These are phyloP conservation scores for Pleurotus ostreatus DNA, from an alignment of 768 basidiomycete species.

Conservation along the genomic window DNA sequence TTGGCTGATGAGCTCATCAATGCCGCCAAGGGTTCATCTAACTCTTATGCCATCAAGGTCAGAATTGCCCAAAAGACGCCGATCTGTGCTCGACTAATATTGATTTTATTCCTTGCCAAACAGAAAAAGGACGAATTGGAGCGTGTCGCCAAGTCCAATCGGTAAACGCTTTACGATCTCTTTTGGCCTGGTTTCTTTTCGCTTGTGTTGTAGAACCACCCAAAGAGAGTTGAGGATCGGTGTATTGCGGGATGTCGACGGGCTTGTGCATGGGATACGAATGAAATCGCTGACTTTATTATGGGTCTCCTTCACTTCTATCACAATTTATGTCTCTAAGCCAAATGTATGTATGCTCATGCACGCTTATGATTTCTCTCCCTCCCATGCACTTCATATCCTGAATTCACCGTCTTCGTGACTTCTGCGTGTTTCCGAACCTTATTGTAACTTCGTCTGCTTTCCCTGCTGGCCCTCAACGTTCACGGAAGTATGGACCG, in stretches of 20 bases:
- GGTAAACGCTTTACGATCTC: slow-evolving; percentile 48
- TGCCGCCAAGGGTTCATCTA: slow-evolving; percentile 99
- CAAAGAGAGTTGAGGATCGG: not conserved
- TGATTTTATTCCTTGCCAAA: slow-evolving; percentile 11
- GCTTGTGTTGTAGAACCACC: not conserved
- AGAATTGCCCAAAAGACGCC: slow-evolving; percentile 12
- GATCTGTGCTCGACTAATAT: not conserved
- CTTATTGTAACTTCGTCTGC: too few relatives aligned
- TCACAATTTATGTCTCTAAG: not conserved
- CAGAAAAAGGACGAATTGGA: slow-evolving; percentile 99
- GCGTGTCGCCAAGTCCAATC: slow-evolving; percentile 99
- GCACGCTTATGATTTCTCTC: not conserved
- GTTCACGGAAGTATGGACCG: too few relatives aligned
- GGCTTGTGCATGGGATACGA: not conserved
- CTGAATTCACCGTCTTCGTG: not conserved
- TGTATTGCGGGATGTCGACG: not conserved
- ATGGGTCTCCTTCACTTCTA: not conserved
- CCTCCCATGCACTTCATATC: not conserved
- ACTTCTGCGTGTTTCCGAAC: not conserved
- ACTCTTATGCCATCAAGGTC: slow-evolving; percentile 99
- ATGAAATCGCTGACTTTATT: not conserved
- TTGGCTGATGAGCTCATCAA: slow-evolving; percentile 99
- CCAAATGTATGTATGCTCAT: slow-evolving; percentile 5
- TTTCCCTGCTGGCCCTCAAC: too few relatives aligned
- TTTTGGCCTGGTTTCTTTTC: not conserved